Conservation (phyloP, 108 stramenopile genomes). For the Conticribra guillardii region DNA sequence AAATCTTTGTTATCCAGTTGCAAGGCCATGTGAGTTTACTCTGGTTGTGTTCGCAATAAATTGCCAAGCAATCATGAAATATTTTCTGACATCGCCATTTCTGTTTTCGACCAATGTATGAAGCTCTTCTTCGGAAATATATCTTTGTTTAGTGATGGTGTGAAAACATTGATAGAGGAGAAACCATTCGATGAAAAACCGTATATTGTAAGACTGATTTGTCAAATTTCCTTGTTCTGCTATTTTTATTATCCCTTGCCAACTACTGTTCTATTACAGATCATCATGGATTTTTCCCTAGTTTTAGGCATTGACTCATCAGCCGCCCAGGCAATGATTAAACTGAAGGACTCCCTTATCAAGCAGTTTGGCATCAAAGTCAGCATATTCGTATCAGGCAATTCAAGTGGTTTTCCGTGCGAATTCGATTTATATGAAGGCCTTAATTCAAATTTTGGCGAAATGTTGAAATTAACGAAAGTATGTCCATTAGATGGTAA, state of each 20-base stretch:
- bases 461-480: neutral
- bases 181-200: constrained; percentile 18
- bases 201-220: constrained; percentile 29
- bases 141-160: constrained; percentile 40
- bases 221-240: neutral
- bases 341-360: constrained; percentile 57
- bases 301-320: constrained; percentile 78
- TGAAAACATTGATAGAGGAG: constrained; percentile 34
- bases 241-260: neutral
- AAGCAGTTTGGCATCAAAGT: constrained; percentile 51
- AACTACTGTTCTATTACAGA: constrained; percentile 15
- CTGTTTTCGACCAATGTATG: neutral
- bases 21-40: constrained; percentile 70
- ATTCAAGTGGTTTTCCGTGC: constrained; percentile 65
- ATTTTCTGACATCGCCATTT: neutral
- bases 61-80: neutral
- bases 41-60: constrained; percentile 18
- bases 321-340: constrained; percentile 73
- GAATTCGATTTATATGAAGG: constrained; percentile 54
- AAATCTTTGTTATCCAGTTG: constrained; percentile 66
- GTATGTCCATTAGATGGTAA: neutral
- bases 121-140: constrained; percentile 55
- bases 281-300: constrained; percentile 72
- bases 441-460: constrained; percentile 10
- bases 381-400: constrained; percentile 66